Conservation (phyloP, 1,284 basidiomycete genomes). For the Laetiporus sulphureus region DNA sequence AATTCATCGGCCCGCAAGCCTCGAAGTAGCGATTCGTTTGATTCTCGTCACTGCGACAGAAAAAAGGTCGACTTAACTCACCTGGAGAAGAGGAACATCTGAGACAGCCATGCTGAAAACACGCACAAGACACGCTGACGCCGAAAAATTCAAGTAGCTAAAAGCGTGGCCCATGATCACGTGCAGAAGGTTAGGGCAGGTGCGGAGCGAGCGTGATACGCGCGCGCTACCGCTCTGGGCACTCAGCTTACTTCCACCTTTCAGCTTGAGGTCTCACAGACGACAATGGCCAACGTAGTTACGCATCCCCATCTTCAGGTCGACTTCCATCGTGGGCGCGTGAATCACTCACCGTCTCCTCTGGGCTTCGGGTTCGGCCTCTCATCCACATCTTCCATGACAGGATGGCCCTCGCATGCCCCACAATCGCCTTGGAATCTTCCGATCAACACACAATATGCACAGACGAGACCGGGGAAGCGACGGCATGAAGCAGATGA, state of each 20-base stretch:
- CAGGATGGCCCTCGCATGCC: constrained; percentile 25
- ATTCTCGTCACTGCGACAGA: constrained; percentile 48
- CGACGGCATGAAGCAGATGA: constrained; percentile 58
- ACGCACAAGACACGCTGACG: no score
- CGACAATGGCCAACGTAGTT: constrained; percentile 65
- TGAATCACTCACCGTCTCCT: constrained; percentile 54
- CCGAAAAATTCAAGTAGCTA: not conserved
- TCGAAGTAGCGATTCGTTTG: constrained; percentile 83
- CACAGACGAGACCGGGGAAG: constrained; percentile 44
- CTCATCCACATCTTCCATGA: constrained; percentile 32
- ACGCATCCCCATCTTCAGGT: constrained; percentile 46
- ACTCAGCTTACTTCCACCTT: constrained; percentile 23
- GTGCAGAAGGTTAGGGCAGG: constrained; percentile 33
- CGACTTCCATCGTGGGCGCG: constrained; percentile 56
- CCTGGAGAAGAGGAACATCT: constrained; percentile 21
- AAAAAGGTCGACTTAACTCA: constrained; percentile 14
- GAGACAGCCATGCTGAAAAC: no score
- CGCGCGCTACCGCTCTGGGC: constrained; percentile 9
- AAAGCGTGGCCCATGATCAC: not conserved
- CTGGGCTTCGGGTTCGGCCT: constrained; percentile 70
- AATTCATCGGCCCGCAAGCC: constrained; percentile 59
- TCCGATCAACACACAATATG: constrained; percentile 21
- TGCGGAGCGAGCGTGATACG: not conserved
- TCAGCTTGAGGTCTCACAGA: constrained; percentile 16
- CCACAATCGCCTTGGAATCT: constrained; percentile 18